Percentiles rank a stretch among this genome's conserved stretches.
Evolutionary conservation across 345 rosid species (phyloP).

Genomic region (Eucalyptus albens): DNA sequence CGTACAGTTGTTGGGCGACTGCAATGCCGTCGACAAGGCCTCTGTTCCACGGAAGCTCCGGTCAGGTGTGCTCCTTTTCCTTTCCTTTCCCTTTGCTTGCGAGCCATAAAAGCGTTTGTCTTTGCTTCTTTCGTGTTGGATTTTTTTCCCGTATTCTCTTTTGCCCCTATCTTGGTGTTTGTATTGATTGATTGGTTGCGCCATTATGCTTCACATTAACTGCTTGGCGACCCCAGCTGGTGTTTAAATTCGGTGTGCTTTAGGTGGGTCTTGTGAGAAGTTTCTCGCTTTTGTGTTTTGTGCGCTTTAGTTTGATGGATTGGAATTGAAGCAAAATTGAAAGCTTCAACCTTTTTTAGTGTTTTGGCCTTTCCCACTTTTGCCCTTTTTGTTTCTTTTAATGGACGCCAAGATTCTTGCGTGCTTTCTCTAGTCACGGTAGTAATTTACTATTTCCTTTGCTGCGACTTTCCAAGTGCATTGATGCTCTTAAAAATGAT

Average conservation of each 20-base stretch:
- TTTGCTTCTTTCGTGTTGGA: background rate
- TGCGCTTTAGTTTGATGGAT: background rate
- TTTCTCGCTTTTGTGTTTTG: background rate
- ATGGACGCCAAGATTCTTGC: conserved; percentile 7
- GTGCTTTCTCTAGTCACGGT: conserved; percentile 1
- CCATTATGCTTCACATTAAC: background rate
- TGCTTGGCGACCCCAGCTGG: background rate
- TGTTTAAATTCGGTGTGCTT: background rate
- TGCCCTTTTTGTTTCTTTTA: conserved; percentile 1
- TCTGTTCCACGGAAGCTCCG: conserved; percentile 93
- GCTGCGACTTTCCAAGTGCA: conserved; percentile 6
- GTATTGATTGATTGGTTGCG: background rate
- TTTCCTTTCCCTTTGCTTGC: background rate
- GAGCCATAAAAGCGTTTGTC: background rate
- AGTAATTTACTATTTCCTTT: conserved; percentile 1
- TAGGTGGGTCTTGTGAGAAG: background rate
- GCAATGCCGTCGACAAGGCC: conserved; percentile 55
- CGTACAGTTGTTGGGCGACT: conserved; percentile 31
- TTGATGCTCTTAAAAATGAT: background rate
- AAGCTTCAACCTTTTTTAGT: background rate
- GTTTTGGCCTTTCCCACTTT: background rate
- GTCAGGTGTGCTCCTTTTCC: conserved; percentile 53
- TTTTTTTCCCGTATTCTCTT: background rate
- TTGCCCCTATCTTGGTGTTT: background rate
- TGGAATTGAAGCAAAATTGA: conserved; percentile 3